Evolutionary conservation across 176 grass and related monocot genomes (phyloP), one percentile per base, ranked within the genome.

Genomic region (Melocanna baccifera): DNA sequence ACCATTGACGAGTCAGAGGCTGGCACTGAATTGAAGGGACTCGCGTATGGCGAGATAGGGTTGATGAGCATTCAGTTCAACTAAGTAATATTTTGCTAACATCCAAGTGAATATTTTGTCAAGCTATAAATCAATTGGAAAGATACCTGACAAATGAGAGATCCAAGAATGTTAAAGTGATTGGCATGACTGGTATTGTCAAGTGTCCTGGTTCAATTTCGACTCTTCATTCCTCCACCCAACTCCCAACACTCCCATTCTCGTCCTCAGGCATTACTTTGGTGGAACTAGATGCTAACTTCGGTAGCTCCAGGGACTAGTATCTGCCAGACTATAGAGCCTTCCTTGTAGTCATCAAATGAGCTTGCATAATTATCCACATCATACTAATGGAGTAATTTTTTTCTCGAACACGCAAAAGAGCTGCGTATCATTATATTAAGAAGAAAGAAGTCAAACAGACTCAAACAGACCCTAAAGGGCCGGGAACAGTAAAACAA

Each of bases 1-100:
- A n/a, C 12, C 26, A 74, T 74, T 71, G 40, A 42, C 58, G 37
- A 83, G 41, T 47, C 81, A 43, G 11, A 83, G 81, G 23, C 56
- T 73, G 42, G 82, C 82, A 67, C 82, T 84, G 71, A 84, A 84
- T 36, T 75, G 28, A 51, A 84, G 71, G 73, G 82, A 75, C 61
- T 84, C 82, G 2, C 55, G 58, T 66, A 84, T 53, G 14, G 71
- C 64, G 32, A 84, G 82, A 46, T 65, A 84, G 26, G 82, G 82
- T 53, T 84, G 71, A 53, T 84, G 82, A n/a, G n/a, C n/a, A n/a
- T n/a, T n/a, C n/a, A n/a, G 41, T 42, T 42, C 41, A 9, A 42
- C 41, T 42, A 1, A 10, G 53, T 78, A 15, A 78, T 46, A 62
- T 63, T 77, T 77, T 62, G 46, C 13, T 41, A 58, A 42, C 5